Evolutionary conservation across 2,329 filamentous ascomycete genomes (phyloP), one percentile per base, ranked within the genome.

Genomic region (Claviceps humidiphila): DNA sequence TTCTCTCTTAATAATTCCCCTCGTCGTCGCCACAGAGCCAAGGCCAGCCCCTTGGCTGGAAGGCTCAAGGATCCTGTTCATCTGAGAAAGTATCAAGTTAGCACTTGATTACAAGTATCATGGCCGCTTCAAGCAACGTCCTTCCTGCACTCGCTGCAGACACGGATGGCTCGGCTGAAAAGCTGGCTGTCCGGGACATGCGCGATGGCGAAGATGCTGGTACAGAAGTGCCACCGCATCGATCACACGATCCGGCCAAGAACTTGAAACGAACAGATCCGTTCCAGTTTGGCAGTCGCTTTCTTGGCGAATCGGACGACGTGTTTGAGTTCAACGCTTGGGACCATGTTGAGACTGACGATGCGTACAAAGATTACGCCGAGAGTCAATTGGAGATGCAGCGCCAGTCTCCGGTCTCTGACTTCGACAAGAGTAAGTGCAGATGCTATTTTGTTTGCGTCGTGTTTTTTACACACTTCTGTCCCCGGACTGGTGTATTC

Each of bases 311-410:
- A 66, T 81, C 82, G 64, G 90, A 95, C 71, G 78, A 97, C 66
- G 87, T 95, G 62, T 98, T 91, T 71, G 86, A 94, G 67, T 95
- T 93, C 80, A 98, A 98, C 68, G 93, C 93, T 40, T 98, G 93
- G 93, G 93, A 98, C 67, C 91, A 98, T 66, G 93, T 97, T 65
- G 85, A 91, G 69, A 89, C 89, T 66, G 91, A 97, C 71, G 82
- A 88, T 60, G 77, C 83, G 42, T 97, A 95, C 75, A 84, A 85
- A 64, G 81, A 86, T 64, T 95, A 93, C 68, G 84, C 89, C 55
- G 82, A 90, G 68, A 71, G 82, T 63, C 93, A 97, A 71, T 91
- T 87, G 64, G 79, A 80, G 47, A 85, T 85, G 70, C 93, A 98
- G 71, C 83, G 90, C 58, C 80, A 85, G 61, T 78, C 85, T 56